Evolutionary conservation across 2,329 filamentous ascomycete genomes (phyloP), one percentile per base, ranked within the genome.

Genomic region (Alternaria incomplexa): DNA sequence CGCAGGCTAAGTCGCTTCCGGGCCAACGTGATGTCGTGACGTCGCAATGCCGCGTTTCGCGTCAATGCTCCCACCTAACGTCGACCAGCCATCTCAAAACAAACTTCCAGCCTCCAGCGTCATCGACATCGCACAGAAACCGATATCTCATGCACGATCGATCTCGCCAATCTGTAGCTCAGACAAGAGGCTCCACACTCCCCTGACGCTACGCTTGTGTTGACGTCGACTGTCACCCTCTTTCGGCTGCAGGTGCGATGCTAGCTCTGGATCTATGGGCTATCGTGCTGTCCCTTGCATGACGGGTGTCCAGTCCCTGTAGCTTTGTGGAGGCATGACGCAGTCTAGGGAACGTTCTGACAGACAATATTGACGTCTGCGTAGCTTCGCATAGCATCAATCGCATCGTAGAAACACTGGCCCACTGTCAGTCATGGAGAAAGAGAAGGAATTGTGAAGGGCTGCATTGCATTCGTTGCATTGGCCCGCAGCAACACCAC

Each of bases 141-240:
- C 68, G 62, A 68, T 67, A 45, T 59, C 51, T 62, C 40, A 57
- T 56, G 51, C 56, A 63, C 58, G 58, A 65, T 69, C 71, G 69
- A 74, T 75, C 64, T 68, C 56, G 64, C 66, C 61, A 72, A 73
- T 71, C 66, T 71, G 32, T 48, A 36, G 13, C 54, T 52, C 45
- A 65, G 64, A 66, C 59, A 68, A 48, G 65, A 53, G 63, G 56
- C 50, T 54, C 59, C 62, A 60, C 45, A 17, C 44, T 62, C 67
- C 47, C 71, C 72, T 73, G 71, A 61, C 62, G 65, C 72, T 76
- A 76, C 48, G 22, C 45, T 28, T 15, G 54, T 71, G 25, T 72
- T 73, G 71, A 72, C 68, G 69, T 72, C 67, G 56, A 64, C 61
- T 40, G 52, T 67, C 46, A 54, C 23, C 44, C 50, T 28, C 45